Base-by-base conservation (phyloP, 371 early-diverging fungal species). In the Fennellomyces sp. region DNA sequence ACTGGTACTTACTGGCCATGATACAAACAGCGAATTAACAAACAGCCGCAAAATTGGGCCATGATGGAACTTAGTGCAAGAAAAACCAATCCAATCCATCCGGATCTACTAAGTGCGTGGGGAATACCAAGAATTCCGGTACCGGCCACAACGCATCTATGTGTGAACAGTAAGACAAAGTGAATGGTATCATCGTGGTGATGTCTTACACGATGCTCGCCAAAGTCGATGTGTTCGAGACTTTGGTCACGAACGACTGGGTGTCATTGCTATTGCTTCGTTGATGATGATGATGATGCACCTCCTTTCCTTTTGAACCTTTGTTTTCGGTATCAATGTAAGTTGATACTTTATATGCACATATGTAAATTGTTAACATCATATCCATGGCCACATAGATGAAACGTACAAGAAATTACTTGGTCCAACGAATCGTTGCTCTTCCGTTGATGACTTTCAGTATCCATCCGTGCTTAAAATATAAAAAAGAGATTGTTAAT, bases 81-180 rank as follows among this genome's bases (percentile, higher is more conserved):
- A 60, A 92, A 75, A 12, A 82, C 17, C 10, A 89, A 54, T 10
- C 88, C 88, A 11, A 87, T 59, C 94, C 94, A 94, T 7, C 93
- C 93, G 29, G 88, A 83, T 39, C 87, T 82, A 28, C 80, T 83
- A 21, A 94, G 70, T 10, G 91, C 88, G 56, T 84, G 88, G 8
- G 93, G 91, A 13, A 94, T 76, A 55, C 91, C 91, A 17, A 93
- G 79, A 19, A 89, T 83, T 15, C 94, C 94, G 7, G 88, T 86
- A 27, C 94, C 94, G 3, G 91, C 90, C n/a, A 90, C 83, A 2
- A 91, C 88, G 69, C 91, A 88, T 2, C 68, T 68, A 21, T 25
- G 13, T 31, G 11, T 38, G 7, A 5, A n/a, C n/a, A n/a, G n/a
- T n/a, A n/a, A n/a, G n/a, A n/a, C n/a, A n/a, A n/a, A n/a, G n/a